These are phyloP conservation scores for Lentinula lateritia DNA, from an alignment of 768 basidiomycete genomes.

Conservation along the genomic window DNA sequence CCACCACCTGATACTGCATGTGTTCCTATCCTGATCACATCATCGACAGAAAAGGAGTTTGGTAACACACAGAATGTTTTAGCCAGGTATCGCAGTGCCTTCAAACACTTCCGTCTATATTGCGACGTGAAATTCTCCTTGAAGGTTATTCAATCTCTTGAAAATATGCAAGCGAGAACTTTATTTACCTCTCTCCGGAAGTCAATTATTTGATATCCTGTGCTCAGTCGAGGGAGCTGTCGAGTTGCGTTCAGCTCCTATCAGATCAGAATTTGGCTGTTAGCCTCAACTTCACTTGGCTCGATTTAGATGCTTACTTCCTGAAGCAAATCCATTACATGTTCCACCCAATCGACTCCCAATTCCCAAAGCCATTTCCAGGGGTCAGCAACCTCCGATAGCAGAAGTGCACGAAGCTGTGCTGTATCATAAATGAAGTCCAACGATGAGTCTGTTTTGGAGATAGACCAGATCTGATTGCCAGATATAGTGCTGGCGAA, in stretches of 20 bases:
- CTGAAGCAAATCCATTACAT: slow-evolving; percentile 2
- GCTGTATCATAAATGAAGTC: neutral
- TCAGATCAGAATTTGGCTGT: neutral
- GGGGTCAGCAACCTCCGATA: neutral
- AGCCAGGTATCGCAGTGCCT: neutral
- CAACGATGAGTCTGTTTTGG: neutral
- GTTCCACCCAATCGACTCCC: neutral
- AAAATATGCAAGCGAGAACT: no score
- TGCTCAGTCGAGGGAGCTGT: neutral
- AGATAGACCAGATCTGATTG: neutral
- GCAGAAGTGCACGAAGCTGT: neutral
- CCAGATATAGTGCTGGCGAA: neutral
- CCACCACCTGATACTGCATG: slow-evolving; percentile 5
- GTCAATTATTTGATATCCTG: neutral
- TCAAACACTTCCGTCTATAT: neutral
- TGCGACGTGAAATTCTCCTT: neutral
- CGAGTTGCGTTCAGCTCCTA: neutral
- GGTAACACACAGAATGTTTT: slow-evolving; percentile 5
- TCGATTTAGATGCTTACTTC: neutral
- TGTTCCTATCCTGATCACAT: neutral
- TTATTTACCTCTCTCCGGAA: slow-evolving; percentile 3
- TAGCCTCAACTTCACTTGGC: neutral
- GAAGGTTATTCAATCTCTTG: neutral
- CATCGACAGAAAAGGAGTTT: neutral
- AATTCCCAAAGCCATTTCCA: slow-evolving; percentile 5